These are phyloP conservation scores for Blepharisma stoltei DNA, from an alignment of 73 alveolate species.

Conservation along the genomic window DNA sequence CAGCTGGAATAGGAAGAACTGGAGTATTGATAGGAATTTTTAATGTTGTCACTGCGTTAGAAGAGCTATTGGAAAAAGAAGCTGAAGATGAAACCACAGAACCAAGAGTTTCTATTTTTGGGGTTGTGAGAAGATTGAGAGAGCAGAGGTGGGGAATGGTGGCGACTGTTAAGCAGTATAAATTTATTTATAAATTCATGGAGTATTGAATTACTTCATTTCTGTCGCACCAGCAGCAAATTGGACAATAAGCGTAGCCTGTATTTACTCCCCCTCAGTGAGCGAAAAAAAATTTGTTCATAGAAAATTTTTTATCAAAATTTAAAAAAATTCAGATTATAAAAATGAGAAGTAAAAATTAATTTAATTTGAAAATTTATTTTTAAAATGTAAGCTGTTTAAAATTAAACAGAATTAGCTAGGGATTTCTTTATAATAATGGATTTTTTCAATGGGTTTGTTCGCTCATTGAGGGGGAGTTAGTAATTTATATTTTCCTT, in stretches of 20 bases:
- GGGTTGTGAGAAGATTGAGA: constrained; percentile 54
- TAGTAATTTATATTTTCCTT: too few relatives aligned
- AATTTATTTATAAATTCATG: constrained; percentile 47
- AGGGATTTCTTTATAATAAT: too few relatives aligned
- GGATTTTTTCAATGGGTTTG: too few relatives aligned
- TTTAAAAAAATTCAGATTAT: too few relatives aligned
- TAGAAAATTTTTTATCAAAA: too few relatives aligned
- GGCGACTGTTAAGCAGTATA: constrained; percentile 45
- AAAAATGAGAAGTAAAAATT: too few relatives aligned
- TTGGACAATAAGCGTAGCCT: background rate
- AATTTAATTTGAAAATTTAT: too few relatives aligned
- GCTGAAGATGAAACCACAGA: constrained; percentile 15
- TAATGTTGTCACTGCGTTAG: constrained; percentile 42
- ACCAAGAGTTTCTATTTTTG: constrained; percentile 51
- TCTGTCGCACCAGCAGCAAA: constrained; percentile 1
- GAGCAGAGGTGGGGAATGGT: constrained; percentile 71
- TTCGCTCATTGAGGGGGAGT: too few relatives aligned
- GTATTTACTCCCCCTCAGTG: too few relatives aligned
- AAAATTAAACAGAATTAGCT: too few relatives aligned
- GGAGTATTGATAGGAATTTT: constrained; percentile 57
- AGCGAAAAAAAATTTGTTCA: too few relatives aligned
- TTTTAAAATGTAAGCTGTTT: too few relatives aligned
- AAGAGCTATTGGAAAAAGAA: constrained; percentile 16
- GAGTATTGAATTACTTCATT: constrained; percentile 37
- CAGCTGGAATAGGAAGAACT: constrained; percentile 73